phyloP scores from a whole-genome alignment of 2,329 filamentous ascomycete genomes.

The Penicillium occitanis region DNA sequence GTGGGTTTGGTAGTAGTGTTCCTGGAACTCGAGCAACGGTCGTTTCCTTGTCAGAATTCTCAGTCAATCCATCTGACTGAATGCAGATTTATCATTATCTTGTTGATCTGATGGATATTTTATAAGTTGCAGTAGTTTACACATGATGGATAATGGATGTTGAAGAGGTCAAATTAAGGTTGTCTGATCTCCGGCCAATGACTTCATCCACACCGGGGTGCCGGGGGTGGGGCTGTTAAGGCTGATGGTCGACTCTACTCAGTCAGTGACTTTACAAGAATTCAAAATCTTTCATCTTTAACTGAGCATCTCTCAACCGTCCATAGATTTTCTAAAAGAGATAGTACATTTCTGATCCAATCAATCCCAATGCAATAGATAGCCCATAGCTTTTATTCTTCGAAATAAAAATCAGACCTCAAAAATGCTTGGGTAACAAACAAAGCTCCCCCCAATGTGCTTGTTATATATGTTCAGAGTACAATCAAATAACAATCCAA shows the following conservation, averaged over 20 bases:
- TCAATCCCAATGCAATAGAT: background rate
- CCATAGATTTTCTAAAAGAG: background rate
- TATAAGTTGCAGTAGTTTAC: background rate
- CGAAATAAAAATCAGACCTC: background rate
- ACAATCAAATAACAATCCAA: background rate
- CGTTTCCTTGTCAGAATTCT: background rate
- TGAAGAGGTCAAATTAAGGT: constrained; percentile 15
- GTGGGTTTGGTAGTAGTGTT: background rate
- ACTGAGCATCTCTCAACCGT: background rate
- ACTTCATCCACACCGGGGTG: background rate
- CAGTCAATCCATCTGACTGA: background rate
- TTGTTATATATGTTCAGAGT: background rate
- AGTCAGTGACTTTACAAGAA: too few relatives aligned
- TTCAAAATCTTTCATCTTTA: background rate
- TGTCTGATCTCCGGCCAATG: constrained; percentile 6
- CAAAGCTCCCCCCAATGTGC: background rate
- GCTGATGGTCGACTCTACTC: background rate
- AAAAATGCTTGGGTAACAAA: background rate
- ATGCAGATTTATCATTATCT: background rate
- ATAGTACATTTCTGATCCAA: background rate
- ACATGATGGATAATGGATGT: background rate
- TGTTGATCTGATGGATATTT: background rate
- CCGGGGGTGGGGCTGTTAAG: constrained; percentile 9
- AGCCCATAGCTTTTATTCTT: background rate
- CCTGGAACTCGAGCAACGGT: background rate